Evolutionary conservation across 2,329 filamentous ascomycete species (phyloP).

Genomic region (Trichoderma cornu-damae): DNA sequence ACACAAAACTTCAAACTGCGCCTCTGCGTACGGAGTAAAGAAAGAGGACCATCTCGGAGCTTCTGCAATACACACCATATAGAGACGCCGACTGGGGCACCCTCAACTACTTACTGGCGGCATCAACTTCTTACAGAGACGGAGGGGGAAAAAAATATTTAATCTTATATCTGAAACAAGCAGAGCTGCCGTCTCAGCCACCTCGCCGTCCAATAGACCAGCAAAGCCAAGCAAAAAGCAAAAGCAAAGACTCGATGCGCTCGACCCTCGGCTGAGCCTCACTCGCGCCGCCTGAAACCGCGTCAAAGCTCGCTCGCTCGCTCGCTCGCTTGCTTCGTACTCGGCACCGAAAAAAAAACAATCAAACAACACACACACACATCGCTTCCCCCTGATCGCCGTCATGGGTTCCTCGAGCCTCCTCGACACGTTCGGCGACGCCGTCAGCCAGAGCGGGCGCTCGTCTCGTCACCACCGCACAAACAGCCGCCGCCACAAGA

Average conservation of each 20-base stretch:
- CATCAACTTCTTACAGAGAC: too few species aligned
- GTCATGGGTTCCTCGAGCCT: conserved; percentile 49
- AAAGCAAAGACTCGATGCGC: not conserved
- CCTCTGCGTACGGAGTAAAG: too few species aligned
- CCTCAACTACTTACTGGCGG: too few species aligned
- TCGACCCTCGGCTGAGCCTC: not conserved
- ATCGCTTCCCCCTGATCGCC: not conserved
- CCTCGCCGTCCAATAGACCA: not conserved
- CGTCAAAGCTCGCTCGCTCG: not conserved
- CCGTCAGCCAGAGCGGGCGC: conserved; percentile 29
- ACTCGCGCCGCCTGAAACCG: not conserved
- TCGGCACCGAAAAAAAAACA: too few species aligned
- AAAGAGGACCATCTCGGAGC: too few species aligned
- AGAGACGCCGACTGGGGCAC: too few species aligned
- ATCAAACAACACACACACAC: not conserved
- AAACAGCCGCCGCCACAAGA: conserved; percentile 26
- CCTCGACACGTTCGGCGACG: conserved; percentile 32
- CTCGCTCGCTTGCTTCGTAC: not conserved
- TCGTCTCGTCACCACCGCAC: conserved; percentile 27
- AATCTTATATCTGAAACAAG: too few species aligned
- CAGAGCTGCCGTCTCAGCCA: too few species aligned
- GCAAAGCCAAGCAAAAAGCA: not conserved
- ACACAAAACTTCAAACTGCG: too few species aligned
- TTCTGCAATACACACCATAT: too few species aligned
- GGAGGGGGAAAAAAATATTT: too few species aligned